Evolutionary conservation across 768 basidiomycete genomes (phyloP).

Genomic region (Tephrocybe sp.): DNA sequence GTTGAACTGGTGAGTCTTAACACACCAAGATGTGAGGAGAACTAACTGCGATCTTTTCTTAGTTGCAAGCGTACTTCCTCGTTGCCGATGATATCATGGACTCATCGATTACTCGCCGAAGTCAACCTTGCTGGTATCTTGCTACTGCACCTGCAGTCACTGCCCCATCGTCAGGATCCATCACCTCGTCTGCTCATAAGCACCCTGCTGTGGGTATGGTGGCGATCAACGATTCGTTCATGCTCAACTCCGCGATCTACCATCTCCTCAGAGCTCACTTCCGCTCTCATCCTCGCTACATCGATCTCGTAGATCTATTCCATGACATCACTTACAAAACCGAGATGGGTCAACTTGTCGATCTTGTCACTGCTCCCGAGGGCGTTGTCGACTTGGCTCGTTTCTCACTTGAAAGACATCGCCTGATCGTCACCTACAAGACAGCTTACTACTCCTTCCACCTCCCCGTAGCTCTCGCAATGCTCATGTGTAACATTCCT

Average conservation of each 20-base stretch:
- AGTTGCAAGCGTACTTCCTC: conserved; percentile 98
- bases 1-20: conserved; percentile 78
- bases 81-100: conserved; percentile 99
- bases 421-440: conserved; percentile 94
- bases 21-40: not conserved
- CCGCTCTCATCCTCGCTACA: conserved; percentile 76
- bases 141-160: conserved; percentile 19
- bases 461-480: conserved; percentile 93
- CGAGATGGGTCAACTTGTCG: conserved; percentile 94
- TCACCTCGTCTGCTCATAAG: conserved; percentile 13
- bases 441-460: conserved; percentile 99
- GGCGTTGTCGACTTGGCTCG: conserved; percentile 81
- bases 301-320: conserved; percentile 88
- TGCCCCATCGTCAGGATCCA: conserved; percentile 14
- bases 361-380: conserved; percentile 94
- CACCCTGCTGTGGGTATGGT: conserved; percentile 65
- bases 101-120: conserved; percentile 84
- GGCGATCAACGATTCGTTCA: conserved; percentile 95
- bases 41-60: conserved; percentile 2
- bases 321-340: conserved; percentile 90
- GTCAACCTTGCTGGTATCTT: conserved; percentile 94
- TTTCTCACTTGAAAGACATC: conserved; percentile 87
- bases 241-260: conserved; percentile 95
- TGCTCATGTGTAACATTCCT: conserved; percentile 73
- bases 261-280: conserved; percentile 86